Evolutionary conservation across 106 monocot species (phyloP).

Genomic region (Acanthochlamys bracteata): DNA sequence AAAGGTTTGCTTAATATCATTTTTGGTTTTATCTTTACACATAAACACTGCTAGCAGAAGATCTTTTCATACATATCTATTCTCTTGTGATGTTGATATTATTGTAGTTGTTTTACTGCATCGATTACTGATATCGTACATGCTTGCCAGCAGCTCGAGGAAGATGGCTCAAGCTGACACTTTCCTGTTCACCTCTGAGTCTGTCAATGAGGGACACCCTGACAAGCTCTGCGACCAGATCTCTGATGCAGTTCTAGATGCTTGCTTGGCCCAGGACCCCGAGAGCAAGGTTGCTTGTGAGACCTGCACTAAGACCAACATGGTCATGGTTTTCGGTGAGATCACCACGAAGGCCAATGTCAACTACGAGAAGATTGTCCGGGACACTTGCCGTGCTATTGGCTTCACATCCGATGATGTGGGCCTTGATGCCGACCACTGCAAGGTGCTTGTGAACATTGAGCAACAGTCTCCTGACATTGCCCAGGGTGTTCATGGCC

Average conservation of each 20-base stretch:
- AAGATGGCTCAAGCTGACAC: slow-evolving; percentile 3
- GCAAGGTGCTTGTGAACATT: slow-evolving; percentile 9
- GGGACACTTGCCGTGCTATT: slow-evolving; percentile 4
- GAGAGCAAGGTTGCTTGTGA: slow-evolving; percentile 10
- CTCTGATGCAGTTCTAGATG: slow-evolving; percentile 13
- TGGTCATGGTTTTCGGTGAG: slow-evolving; percentile 13
- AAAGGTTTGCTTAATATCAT: no score
- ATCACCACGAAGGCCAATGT: slow-evolving; percentile 13
- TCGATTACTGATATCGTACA: no score
- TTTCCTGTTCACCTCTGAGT: slow-evolving; percentile 13
- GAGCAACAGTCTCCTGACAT: slow-evolving; percentile 13
- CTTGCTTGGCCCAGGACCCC: slow-evolving; percentile 8
- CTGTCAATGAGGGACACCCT: slow-evolving; percentile 13
- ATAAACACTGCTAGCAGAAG: no score
- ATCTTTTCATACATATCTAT: no score
- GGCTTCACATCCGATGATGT: slow-evolving; percentile 10
- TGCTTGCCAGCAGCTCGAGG: background rate
- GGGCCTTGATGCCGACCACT: slow-evolving; percentile 11
- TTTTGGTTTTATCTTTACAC: no score
- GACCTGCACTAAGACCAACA: slow-evolving; percentile 13
- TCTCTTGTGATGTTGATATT: no score
- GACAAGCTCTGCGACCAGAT: slow-evolving; percentile 17
- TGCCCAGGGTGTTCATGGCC: slow-evolving; percentile 8
- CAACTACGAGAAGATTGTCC: slow-evolving; percentile 10
- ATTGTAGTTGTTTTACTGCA: no score